Evolutionary conservation across 2,329 filamentous ascomycete genomes (phyloP).

Genomic region (Rutstroemia sp.): DNA sequence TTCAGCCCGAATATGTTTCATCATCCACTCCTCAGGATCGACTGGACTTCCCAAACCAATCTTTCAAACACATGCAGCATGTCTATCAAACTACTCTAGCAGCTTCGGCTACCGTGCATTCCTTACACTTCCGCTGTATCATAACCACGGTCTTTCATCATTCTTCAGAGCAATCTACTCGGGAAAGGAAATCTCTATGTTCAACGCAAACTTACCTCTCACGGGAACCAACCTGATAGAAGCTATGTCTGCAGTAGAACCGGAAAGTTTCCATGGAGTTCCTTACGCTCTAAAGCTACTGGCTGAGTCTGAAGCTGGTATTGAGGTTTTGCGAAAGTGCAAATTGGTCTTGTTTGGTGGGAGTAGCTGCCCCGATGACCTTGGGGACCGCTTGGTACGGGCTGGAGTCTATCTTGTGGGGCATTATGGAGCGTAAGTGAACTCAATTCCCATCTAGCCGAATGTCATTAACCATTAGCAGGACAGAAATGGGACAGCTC

Average conservation of each 20-base stretch:
- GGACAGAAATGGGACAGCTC: constrained; percentile 52
- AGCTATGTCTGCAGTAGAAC: constrained; percentile 35
- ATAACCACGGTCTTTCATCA: constrained; percentile 50
- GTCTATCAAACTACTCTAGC: constrained; percentile 28
- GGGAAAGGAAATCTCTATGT: constrained; percentile 43
- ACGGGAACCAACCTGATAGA: constrained; percentile 41
- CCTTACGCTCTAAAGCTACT: constrained; percentile 59
- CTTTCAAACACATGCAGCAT: constrained; percentile 37
- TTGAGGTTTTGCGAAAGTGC: constrained; percentile 37
- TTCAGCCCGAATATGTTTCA: constrained; percentile 16
- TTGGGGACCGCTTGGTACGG: constrained; percentile 46
- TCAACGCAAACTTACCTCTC: constrained; percentile 47
- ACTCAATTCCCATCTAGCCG: neutral
- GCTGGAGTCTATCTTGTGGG: constrained; percentile 47
- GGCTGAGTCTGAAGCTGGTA: constrained; percentile 48
- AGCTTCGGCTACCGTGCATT: constrained; percentile 31
- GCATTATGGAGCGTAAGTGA: constrained; percentile 46
- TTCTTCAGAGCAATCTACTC: constrained; percentile 46
- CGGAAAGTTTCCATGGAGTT: constrained; percentile 52
- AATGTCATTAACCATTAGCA: constrained; percentile 9
- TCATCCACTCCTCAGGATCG: constrained; percentile 38
- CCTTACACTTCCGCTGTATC: constrained; percentile 50
- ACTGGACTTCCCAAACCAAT: constrained; percentile 55
- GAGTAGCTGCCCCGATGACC: constrained; percentile 49
- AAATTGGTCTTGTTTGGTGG: constrained; percentile 51